phyloP scores from a whole-genome alignment of 2,329 filamentous ascomycete species.

The Clonostachys rosea region DNA sequence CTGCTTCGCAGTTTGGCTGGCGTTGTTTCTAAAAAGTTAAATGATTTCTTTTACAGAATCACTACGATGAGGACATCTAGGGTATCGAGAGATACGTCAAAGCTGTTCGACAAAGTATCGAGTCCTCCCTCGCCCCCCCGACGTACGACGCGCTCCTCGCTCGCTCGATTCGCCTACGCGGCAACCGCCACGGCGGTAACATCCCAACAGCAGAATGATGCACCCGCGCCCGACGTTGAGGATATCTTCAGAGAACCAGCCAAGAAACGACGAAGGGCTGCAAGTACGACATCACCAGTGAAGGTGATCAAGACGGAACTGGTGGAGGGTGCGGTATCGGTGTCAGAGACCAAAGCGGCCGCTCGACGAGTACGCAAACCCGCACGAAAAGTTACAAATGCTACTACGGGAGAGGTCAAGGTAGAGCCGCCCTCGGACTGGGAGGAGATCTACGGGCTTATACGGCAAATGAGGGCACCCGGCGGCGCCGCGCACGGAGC shows the following conservation, averaged over 20 bases:
- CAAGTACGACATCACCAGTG: constrained; percentile 5
- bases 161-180: constrained; percentile 40
- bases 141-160: constrained; percentile 41
- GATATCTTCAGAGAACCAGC: constrained; percentile 35
- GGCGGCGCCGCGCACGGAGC: constrained; percentile 61
- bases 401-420: constrained; percentile 29
- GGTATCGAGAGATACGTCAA: constrained; percentile 53
- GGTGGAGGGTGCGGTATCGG: constrained; percentile 12
- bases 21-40: not conserved
- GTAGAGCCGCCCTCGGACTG: constrained; percentile 70
- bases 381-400: constrained; percentile 35
- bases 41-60: too few species aligned
- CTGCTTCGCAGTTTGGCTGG: too few species aligned
- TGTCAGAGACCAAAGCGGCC: constrained; percentile 11
- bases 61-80: constrained; percentile 50
- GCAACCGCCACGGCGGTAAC: constrained; percentile 8
- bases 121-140: constrained; percentile 24
- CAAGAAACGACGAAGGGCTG: constrained; percentile 21
- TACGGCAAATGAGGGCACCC: constrained; percentile 68
- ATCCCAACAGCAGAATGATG: constrained; percentile 9
- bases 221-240: constrained; percentile 45
- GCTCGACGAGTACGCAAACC: constrained; percentile 35
- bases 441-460: constrained; percentile 74
- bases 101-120: constrained; percentile 36
- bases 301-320: constrained; percentile 32